Percentiles rank a stretch among this genome's conserved stretches.
Evolutionary conservation across 2,329 filamentous ascomycete genomes (phyloP).

Genomic region (Alternaria hordeiaustralica): DNA sequence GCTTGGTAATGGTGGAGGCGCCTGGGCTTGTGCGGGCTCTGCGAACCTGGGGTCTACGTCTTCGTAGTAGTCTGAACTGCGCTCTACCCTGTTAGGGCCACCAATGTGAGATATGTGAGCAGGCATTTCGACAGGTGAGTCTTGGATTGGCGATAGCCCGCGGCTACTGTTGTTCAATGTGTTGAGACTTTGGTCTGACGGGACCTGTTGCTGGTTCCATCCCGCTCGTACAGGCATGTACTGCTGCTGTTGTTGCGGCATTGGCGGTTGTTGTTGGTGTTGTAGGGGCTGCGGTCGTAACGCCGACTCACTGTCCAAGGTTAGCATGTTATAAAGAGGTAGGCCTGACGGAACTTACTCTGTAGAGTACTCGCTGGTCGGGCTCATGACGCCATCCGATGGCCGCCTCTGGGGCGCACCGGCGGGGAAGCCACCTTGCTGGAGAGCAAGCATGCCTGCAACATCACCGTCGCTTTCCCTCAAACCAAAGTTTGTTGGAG

Average conservation of each 20-base stretch:
- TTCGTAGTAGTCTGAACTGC: constrained; percentile 76
- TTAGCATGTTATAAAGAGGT: too few species aligned
- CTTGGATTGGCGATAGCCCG: constrained; percentile 49
- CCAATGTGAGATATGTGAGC: constrained; percentile 38
- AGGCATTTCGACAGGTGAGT: constrained; percentile 45
- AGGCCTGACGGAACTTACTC: too few species aligned
- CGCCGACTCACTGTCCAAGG: constrained; percentile 15
- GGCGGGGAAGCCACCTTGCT: constrained; percentile 57
- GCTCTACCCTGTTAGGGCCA: constrained; percentile 27
- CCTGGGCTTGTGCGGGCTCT: constrained; percentile 48
- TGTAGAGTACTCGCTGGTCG: constrained; percentile 74
- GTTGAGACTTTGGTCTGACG: constrained; percentile 33
- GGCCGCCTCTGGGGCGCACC: constrained; percentile 35
- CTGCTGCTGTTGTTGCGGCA: constrained; percentile 25
- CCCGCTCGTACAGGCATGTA: constrained; percentile 57
- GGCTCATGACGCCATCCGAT: constrained; percentile 50
- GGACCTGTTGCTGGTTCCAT: constrained; percentile 47
- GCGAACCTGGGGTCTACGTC: constrained; percentile 91
- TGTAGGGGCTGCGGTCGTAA: constrained; percentile 26
- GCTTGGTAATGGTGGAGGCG: constrained; percentile 40
- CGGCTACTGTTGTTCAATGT: constrained; percentile 39
- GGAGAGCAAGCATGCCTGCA: constrained; percentile 74
- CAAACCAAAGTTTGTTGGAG: constrained; percentile 48
- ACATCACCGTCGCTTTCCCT: constrained; percentile 74
- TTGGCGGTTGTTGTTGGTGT: constrained; percentile 19